Evolutionary conservation across 2,329 filamentous ascomycete genomes (phyloP).

Genomic region (Xylaria sp.): DNA sequence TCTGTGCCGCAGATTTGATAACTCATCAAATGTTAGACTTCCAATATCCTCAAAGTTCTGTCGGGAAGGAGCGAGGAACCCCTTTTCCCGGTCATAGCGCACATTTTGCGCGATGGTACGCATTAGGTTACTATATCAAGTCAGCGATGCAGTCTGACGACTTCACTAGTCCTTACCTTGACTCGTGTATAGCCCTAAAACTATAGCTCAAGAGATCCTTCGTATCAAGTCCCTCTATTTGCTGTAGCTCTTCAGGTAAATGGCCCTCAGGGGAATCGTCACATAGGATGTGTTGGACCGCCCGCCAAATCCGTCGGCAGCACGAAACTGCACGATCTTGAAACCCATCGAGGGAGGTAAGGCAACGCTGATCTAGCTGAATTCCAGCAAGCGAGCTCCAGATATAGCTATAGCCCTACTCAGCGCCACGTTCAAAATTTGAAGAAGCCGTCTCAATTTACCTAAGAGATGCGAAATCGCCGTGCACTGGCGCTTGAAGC

Average conservation of each 20-base stretch:
- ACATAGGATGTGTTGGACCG: slow-evolving; percentile 79
- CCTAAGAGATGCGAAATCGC: slow-evolving; percentile 70
- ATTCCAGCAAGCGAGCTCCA: slow-evolving; percentile 57
- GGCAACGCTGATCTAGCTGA: slow-evolving; percentile 46
- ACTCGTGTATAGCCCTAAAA: slow-evolving; percentile 93
- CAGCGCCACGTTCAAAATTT: not conserved
- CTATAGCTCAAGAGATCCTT: slow-evolving; percentile 94
- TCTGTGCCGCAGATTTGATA: slow-evolving; percentile 83
- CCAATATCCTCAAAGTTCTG: slow-evolving; percentile 71
- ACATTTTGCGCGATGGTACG: slow-evolving; percentile 63
- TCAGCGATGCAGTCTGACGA: slow-evolving; percentile 25
- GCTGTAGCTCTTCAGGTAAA: slow-evolving; percentile 76
- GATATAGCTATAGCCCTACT: slow-evolving; percentile 49
- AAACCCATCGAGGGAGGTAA: slow-evolving; percentile 46
- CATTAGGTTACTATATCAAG: slow-evolving; percentile 68
- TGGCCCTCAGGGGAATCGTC: slow-evolving; percentile 95
- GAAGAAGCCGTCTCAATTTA: slow-evolving; percentile 41
- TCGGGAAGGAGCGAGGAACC: slow-evolving; percentile 54
- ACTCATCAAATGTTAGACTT: slow-evolving; percentile 77
- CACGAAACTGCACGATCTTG: slow-evolving; percentile 63
- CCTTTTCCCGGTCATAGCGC: slow-evolving; percentile 51
- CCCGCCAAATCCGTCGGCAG: slow-evolving; percentile 75
- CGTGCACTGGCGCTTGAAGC: slow-evolving; percentile 69
- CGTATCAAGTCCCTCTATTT: slow-evolving; percentile 73
- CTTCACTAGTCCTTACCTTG: slow-evolving; percentile 63